Conservation (phyloP, 176 grass and related monocot species). For the Musa beccarii region DNA sequence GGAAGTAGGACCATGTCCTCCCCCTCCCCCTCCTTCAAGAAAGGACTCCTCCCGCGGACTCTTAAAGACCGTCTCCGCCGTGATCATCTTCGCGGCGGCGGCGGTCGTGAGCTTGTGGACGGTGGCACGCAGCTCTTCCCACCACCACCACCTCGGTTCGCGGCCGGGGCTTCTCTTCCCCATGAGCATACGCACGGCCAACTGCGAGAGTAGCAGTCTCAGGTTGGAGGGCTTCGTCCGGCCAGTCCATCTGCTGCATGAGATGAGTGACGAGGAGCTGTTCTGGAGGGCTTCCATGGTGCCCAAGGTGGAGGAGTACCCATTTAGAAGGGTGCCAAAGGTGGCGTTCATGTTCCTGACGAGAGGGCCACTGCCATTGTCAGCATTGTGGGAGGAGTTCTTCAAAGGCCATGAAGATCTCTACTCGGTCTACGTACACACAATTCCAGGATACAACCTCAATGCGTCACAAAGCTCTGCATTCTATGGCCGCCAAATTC, state of each 20-base stretch:
- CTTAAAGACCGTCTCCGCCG: background rate
- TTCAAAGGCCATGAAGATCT: slow-evolving; percentile 3
- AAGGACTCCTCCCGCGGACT: background rate
- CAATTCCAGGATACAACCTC: background rate
- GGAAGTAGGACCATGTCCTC: background rate
- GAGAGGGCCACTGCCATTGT: background rate
- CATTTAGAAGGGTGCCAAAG: background rate
- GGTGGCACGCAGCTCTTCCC: background rate
- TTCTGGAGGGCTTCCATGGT: slow-evolving; percentile 8
- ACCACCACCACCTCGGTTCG: background rate
- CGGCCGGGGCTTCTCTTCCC: background rate
- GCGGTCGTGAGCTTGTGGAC: background rate
- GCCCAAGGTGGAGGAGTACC: background rate
- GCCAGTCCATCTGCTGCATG: background rate
- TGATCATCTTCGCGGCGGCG: background rate
- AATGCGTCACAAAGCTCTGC: background rate
- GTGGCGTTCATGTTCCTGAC: slow-evolving; percentile 8
- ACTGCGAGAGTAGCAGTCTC: background rate
- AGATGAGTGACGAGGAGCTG: background rate
- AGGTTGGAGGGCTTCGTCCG: background rate
- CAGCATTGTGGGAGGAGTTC: background rate
- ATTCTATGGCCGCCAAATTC: slow-evolving; percentile 4
- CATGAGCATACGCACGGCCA: background rate
- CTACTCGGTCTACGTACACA: background rate
- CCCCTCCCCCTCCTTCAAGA: background rate